phyloP scores from a whole-genome alignment of 2,329 filamentous ascomycete species.

The Arthrobotrys megalospora region DNA sequence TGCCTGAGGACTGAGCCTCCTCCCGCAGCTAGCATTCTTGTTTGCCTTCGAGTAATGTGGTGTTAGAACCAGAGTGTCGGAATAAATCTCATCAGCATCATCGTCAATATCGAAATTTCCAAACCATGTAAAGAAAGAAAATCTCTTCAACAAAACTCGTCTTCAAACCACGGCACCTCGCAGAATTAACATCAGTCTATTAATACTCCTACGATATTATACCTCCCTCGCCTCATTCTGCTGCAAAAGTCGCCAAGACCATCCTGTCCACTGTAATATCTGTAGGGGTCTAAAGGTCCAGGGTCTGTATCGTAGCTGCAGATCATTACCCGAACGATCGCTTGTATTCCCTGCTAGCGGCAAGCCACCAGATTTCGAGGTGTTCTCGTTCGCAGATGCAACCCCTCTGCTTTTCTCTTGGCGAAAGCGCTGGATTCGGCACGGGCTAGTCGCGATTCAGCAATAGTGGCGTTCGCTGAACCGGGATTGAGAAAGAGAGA shows the following conservation, averaged over 20 bases:
- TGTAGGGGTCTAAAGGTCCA: constrained; percentile 42
- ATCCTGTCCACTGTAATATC: constrained; percentile 33
- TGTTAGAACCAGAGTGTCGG: constrained; percentile 13
- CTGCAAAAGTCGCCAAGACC: constrained; percentile 38
- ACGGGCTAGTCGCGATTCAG: constrained; percentile 34
- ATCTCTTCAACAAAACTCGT: background rate
- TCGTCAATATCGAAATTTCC: constrained; percentile 13
- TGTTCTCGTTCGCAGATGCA: constrained; percentile 34
- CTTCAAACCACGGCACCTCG: constrained; percentile 56
- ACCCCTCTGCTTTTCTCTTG: constrained; percentile 12
- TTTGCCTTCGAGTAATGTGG: constrained; percentile 9
- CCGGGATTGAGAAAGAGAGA: constrained; percentile 30
- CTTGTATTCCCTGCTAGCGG: constrained; percentile 48
- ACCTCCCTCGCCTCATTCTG: constrained; percentile 19
- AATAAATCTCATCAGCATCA: constrained; percentile 1
- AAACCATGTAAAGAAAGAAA: constrained; percentile 13
- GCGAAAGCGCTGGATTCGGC: constrained; percentile 36
- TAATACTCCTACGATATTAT: constrained; percentile 51
- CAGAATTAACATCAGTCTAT: constrained; percentile 54
- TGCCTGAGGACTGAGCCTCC: constrained; percentile 46
- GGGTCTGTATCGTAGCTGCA: constrained; percentile 61
- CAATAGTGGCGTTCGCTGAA: constrained; percentile 49
- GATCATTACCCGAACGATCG: constrained; percentile 57
- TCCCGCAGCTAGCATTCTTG: constrained; percentile 30
- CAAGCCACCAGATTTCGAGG: constrained; percentile 59